Base-by-base conservation (phyloP, 495 filamentous ascomycete genomes). In the Saxophila tyrrhenica region DNA sequence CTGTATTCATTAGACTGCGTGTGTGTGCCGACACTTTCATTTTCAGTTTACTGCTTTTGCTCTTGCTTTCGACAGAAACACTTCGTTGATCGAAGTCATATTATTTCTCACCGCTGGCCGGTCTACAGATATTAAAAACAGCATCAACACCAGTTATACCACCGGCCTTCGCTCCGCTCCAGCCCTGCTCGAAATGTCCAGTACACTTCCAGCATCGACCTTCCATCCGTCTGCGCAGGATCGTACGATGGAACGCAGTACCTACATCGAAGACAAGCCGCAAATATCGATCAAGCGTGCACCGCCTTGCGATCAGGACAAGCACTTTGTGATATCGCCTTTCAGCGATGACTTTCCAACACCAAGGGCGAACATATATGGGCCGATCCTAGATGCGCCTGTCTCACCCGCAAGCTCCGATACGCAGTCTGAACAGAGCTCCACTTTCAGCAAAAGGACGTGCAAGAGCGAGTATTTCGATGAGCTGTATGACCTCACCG, bases 401-500 rank as follows among this genome's bases (percentile, higher is more conserved):
- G 59, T 54, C 32, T 62, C 65, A 23, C 43, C 49, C 25, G 38
- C 58, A 5, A 51, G 57, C 55, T 68, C 73, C 24, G 70, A 73
- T 60, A 71, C 75, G 48, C 61, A 57, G 47, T 78, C 76, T 5
- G 68, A 73, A 17, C 63, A 67, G 2, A 70, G 71, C 46, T 57
- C 54, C 5, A 25, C 52, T 7, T 62, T 51, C 48, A 59, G 60
- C 49, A 64, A 74, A 38, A 79, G 75, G 56, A 72, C 72, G 43
- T 72, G 72, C 52, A 79, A 78, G 47, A 75, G 75, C 58, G 82
- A 85, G 29, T n/a, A n/a, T 13, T 90, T 89, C 64, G 87, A 92
- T 63, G 87, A 92, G 55, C 69, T 95, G 20, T 94, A 94, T 61
- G 87, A 94, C 66, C 75, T 86, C 29, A 87, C 85, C 8, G 81